Evolutionary conservation across 768 basidiomycete genomes (phyloP), one percentile per base, ranked within the genome.

Genomic region (Suillus decipiens): DNA sequence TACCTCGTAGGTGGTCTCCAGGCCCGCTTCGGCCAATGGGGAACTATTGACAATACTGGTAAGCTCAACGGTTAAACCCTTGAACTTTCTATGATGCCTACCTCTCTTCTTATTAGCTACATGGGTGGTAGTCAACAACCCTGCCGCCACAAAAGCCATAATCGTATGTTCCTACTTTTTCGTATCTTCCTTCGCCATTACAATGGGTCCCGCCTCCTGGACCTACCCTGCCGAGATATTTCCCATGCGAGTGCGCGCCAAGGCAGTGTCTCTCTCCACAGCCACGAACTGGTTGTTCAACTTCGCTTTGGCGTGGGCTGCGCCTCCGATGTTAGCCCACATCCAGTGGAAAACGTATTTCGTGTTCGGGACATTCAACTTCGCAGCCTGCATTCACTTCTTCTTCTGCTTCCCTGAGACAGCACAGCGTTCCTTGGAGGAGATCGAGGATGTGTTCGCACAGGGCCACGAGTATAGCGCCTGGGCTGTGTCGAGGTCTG

Each of bases 341-440:
- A 90, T 92, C 64, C 89, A 87, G 17, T 89, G 86, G 82, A 88
- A 85, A 76, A 91, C 83, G 2, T 92, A 90, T 75, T 90, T 90
- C 75, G 86, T 91, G 73, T 90, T 92, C 70, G 89, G 87, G 10
- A 76, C 88, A 11, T 90, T 90, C 84, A 89, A 90, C 79, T 86
- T 89, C 63, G 85, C 86, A 1, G 87, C 86, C 1, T 87, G 82
- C 72, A 76, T 90, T 59, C 89, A 91, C 68, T 79, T 92, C 63
- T 78, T 88, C 70, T 91, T 92, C 82, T 88, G 88, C 82, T 92
- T 84, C 81, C 91, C 90, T 14, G 91, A 92, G 75, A 90, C 89
- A 3, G 86, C 86, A 15, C 86, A 86, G 5, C 81, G 89, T 0
- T 84, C 88, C 3, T 82, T 93, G 10, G 91, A 93, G 74, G 90